Evolutionary conservation across 2,329 filamentous ascomycete genomes (phyloP).

Genomic region (Arthrinium phaeospermum): DNA sequence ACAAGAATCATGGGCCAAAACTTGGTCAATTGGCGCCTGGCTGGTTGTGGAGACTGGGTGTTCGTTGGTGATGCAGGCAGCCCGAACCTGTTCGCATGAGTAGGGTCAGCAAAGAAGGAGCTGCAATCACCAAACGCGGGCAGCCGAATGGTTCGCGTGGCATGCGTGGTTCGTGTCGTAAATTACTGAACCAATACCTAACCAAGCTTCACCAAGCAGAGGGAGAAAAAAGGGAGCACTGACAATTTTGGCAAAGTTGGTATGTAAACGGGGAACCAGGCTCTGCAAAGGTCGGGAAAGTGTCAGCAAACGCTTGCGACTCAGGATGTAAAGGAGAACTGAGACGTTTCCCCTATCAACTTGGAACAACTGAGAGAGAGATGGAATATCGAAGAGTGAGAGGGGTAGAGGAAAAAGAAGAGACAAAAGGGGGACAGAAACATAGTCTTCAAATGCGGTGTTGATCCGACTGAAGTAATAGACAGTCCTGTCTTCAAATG

Average conservation of each 20-base stretch:
- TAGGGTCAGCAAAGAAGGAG: conserved; percentile 35
- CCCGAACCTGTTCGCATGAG: conserved; percentile 54
- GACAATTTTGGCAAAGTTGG: conserved; percentile 17
- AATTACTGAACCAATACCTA: conserved; percentile 34
- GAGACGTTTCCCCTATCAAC: conserved; percentile 41
- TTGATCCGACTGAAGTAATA: conserved; percentile 28
- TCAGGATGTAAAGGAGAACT: conserved; percentile 26
- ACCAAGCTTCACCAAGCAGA: conserved; percentile 22
- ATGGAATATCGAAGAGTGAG: conserved; percentile 28
- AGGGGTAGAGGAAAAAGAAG: conserved; percentile 33
- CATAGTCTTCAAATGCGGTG: conserved; percentile 35
- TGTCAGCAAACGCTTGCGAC: conserved; percentile 35
- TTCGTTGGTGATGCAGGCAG: conserved; percentile 49
- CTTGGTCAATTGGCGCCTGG: not conserved
- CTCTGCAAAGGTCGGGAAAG: conserved; percentile 30
- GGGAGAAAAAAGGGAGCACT: conserved; percentile 13
- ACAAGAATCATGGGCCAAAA: conserved; percentile 7
- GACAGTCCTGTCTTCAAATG: conserved; percentile 10
- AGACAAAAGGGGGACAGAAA: conserved; percentile 34
- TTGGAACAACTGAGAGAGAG: conserved; percentile 30
- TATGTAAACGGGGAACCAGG: conserved; percentile 31
- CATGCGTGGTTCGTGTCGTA: conserved; percentile 36
- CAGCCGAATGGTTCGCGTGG: conserved; percentile 40
- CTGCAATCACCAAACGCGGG: conserved; percentile 45
- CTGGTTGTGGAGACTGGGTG: conserved; percentile 28